Base-by-base conservation (phyloP, 352 stramenopile species). In the Detonula confervacea region DNA sequence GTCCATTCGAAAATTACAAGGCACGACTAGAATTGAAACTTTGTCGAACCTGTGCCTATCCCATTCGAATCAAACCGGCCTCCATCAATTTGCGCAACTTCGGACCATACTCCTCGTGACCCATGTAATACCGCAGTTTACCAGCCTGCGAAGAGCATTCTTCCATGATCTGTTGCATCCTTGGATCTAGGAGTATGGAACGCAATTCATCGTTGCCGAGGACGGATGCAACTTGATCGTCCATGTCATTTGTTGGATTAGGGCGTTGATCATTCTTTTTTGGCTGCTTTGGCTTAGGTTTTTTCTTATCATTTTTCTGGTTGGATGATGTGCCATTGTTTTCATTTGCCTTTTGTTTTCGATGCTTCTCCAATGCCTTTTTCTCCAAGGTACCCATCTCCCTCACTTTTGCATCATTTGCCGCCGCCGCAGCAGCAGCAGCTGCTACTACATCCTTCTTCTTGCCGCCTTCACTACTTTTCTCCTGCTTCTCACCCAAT, bases 111-210 rank as follows among this genome's bases (percentile, higher is more conserved):
- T 86, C 67, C 29, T 63, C 56, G 39, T 86, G 52, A 20, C 18
- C 55, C 73, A 88, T 76, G 49, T 86, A 88, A 55, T 65, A 69
- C 30, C 52, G 51, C 49, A 78, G 18, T 51, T 67, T 67, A 29
- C 44, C 29, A 5, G 47, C 66, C 47, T 46, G 24, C 49, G 29
- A 20, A 27, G 65, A 69, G 60, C 77, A 88, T 46, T 88, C 77
- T 55, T 88, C 55, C 62, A 88, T 76, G 3, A 88, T 70, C 18
- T 64, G 25, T 69, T 88, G 81, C 68, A 88, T 84, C n/a, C 75
- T 67, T 29, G 69, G 54, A 61, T 88, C 81, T 65, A 88, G 46
- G 14, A 88, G 66, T 24, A 86, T 83, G 1, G 51, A 72, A 47
- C 72, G 51, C 47, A 88, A 66, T 71, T 81, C 77, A 11, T 78